These are phyloP conservation scores for Sonneratia alba DNA, from an alignment of 345 rosid genomes.

Conservation along the genomic window DNA sequence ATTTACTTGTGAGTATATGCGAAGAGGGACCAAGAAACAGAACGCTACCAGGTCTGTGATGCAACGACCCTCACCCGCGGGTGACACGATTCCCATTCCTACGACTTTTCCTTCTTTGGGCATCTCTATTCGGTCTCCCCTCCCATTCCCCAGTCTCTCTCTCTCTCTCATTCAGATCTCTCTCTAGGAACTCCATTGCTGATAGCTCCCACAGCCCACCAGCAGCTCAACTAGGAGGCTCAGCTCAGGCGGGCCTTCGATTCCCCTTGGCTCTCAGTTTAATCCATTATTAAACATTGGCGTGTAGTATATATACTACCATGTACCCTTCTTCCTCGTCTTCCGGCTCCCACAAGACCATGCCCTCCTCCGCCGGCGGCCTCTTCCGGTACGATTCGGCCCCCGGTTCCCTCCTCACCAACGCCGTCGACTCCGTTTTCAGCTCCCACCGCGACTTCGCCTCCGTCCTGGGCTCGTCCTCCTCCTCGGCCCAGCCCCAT, in stretches of 20 bases:
- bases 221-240: neutral
- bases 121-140: neutral
- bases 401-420: slow-evolving; percentile 59
- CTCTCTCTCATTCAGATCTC: neutral
- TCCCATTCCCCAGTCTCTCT: neutral
- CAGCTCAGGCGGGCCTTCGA: neutral
- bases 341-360: slow-evolving; percentile 38
- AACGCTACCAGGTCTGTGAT: neutral
- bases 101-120: neutral
- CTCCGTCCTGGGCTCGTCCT: slow-evolving; percentile 9
- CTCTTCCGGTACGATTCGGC: slow-evolving; percentile 77
- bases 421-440: slow-evolving; percentile 62
- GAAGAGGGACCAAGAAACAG: too few relatives aligned
- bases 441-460: slow-evolving; percentile 14
- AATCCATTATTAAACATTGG: neutral
- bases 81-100: neutral
- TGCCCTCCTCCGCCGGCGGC: slow-evolving; percentile 6
- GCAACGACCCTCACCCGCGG: neutral
- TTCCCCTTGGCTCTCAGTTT: neutral
- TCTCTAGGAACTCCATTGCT: neutral
- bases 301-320: neutral
- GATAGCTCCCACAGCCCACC: neutral
- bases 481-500: slow-evolving; percentile 11
- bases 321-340: slow-evolving; percentile 61
- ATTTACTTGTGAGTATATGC: too few relatives aligned